These are phyloP conservation scores for Pseudonectria buxi DNA, from an alignment of 2,329 filamentous ascomycete genomes.

Conservation along the genomic window DNA sequence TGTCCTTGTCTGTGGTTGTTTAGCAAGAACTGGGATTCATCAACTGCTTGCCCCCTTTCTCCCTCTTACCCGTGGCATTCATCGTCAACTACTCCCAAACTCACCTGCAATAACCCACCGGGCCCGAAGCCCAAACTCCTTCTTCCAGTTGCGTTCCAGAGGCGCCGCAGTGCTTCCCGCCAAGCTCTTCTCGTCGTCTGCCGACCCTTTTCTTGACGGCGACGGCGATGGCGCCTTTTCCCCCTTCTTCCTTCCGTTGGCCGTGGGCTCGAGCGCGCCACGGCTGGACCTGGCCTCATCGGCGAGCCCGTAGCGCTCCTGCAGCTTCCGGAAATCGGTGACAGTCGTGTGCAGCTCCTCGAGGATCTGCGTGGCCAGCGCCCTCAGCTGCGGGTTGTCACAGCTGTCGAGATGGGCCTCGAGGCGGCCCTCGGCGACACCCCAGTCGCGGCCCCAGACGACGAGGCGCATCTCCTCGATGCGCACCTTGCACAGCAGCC, in stretches of 20 bases:
- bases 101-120: slow-evolving; percentile 39
- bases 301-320: slow-evolving; percentile 35
- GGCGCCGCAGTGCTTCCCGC: slow-evolving; percentile 8
- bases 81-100: too few species aligned
- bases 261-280: slow-evolving; percentile 8
- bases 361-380: slow-evolving; percentile 35
- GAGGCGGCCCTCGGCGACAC: slow-evolving; percentile 37
- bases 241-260: slow-evolving; percentile 6
- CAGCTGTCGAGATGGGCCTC: slow-evolving; percentile 35
- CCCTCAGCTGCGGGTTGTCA: slow-evolving; percentile 30
- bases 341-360: slow-evolving; percentile 37
- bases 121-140: slow-evolving; percentile 28
- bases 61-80: too few species aligned
- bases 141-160: slow-evolving; percentile 27
- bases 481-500: slow-evolving; percentile 40
- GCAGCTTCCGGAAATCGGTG: slow-evolving; percentile 36
- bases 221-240: slow-evolving; percentile 16
- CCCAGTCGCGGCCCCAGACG: slow-evolving; percentile 43
- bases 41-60: too few species aligned
- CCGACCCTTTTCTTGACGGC: slow-evolving; percentile 12
- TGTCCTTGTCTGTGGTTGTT: slow-evolving; percentile 39
- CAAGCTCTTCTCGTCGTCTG: slow-evolving; percentile 16
- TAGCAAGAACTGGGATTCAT: too few species aligned
- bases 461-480: slow-evolving; percentile 44
- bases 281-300: slow-evolving; percentile 18